Evolutionary conservation across 2,329 filamentous ascomycete species (phyloP), one percentile per base, ranked within the genome.

Genomic region (Aspergillus awamori): DNA sequence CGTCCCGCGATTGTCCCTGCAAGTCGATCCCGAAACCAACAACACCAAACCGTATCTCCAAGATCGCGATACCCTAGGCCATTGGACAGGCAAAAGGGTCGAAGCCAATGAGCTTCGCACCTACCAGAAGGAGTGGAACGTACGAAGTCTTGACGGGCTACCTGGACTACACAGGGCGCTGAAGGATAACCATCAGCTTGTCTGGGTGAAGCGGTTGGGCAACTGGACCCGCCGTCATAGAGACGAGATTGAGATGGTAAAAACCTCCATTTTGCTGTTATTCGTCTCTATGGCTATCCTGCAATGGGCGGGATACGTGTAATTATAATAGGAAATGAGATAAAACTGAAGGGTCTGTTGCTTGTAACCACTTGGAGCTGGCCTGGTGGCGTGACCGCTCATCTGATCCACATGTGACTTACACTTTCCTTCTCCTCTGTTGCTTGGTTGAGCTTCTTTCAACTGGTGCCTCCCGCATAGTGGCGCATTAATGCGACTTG

Each of bases 111-210:
- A 79, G 39, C 70, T 87, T 65, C 74, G 77, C 8, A 75, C 77
- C n/a, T 90, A 89, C 67, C 86, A 86, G 69, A 78, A 77, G 22
- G 70, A 79, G 63, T 83, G 81, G 66, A 90, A 90, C 67, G 68
- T 77, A 2, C 65, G 69, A 51, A 87, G 84, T 70, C 77, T 89
- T 48, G 87, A 89, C 65, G 85, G 84, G 1, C 74, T 88, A 20
- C 84, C 86, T 0, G 86, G 86, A 0, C 70, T 89, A 66, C 80
- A 77, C 59, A 77, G 77, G 5, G 86, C 86, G 22, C 78, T 86
- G 63, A 77, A 80, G 48, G 80, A 79, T 28, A 74, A 72, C 2
- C 83, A 84, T 2, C 79, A 87, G 73, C 75, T 71, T 61, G 59
- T 86, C 43, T 79, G 78, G 69, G 28, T 82, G 15, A 78, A 78